Evolutionary conservation across 1,284 basidiomycete genomes (phyloP).

Genomic region (Grifola frondosa): DNA sequence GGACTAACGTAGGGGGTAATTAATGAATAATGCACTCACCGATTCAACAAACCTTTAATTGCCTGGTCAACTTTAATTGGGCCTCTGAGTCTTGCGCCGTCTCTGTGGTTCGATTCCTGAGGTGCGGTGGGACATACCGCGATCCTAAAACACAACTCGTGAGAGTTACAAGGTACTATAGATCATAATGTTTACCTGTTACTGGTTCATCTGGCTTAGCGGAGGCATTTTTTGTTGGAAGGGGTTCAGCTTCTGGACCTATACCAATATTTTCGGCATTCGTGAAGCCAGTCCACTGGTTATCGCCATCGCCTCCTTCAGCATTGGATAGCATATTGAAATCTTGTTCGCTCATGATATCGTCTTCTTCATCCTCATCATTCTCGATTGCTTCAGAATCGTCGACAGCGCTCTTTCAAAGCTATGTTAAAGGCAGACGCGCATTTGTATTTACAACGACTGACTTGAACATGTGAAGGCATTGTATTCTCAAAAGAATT

Average conservation of each 20-base stretch:
- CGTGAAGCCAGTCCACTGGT: constrained; percentile 28
- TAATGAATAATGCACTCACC: constrained; percentile 42
- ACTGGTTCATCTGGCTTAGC: constrained; percentile 6
- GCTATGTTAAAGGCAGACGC: background rate
- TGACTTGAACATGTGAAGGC: constrained; percentile 8
- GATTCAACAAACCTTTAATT: constrained; percentile 86
- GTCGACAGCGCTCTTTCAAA: constrained; percentile 1
- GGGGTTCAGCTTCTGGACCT: background rate
- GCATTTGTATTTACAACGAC: background rate
- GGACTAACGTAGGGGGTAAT: background rate
- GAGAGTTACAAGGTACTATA: background rate
- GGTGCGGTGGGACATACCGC: constrained; percentile 65
- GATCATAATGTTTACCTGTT: background rate
- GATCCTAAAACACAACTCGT: constrained; percentile 30
- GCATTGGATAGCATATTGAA: constrained; percentile 5
- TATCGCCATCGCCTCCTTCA: constrained; percentile 29
- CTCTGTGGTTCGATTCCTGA: constrained; percentile 44
- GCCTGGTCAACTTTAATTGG: constrained; percentile 68
- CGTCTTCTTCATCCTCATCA: constrained; percentile 15
- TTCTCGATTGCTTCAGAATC: constrained; percentile 6
- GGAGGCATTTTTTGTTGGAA: too few relatives aligned
- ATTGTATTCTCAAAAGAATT: constrained; percentile 23
- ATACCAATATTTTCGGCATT: background rate
- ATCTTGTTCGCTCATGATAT: constrained; percentile 10
- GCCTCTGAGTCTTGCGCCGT: constrained; percentile 46